A percentile compares a stretch with the other conserved stretches of the same genome.
These are phyloP conservation scores for Parascedosporium putredinis DNA, from an alignment of 2,329 filamentous ascomycete genomes.

Conservation along the genomic window DNA sequence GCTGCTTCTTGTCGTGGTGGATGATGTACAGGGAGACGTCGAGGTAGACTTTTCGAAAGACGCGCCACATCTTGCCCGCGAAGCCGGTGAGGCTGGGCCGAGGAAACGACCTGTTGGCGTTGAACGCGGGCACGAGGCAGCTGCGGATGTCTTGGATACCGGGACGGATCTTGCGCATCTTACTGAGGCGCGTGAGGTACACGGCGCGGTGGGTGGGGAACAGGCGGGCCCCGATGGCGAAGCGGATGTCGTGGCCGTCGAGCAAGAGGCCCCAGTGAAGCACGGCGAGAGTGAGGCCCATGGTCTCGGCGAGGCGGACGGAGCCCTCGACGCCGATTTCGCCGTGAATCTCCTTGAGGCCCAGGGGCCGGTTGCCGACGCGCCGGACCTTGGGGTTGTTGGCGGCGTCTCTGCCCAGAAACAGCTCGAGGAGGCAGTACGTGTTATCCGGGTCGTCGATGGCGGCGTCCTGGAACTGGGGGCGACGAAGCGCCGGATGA, in stretches of 20 bases:
- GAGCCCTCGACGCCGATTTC: conserved; percentile 1
- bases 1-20: too few species aligned
- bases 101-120: neutral
- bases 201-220: neutral
- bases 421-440: conserved; percentile 2
- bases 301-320: conserved; percentile 1
- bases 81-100: neutral
- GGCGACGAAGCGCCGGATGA: neutral
- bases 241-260: neutral
- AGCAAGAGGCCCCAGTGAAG: conserved; percentile 1
- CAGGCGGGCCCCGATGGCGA: neutral
- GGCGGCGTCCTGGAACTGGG: neutral
- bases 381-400: neutral
- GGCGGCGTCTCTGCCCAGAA: neutral
- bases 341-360: neutral
- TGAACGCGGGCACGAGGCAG: neutral
- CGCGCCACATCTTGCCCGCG: conserved; percentile 1
- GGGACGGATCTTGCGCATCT: neutral
- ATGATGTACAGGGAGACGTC: conserved; percentile 1
- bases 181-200: neutral
- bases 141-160: neutral
- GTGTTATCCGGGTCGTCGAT: neutral
- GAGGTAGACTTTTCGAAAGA: conserved; percentile 6
- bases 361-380: neutral
- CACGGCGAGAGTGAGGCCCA: conserved; percentile 4